Base-by-base conservation (phyloP, 257 asterid genomes). In the Penstemon newberryi region DNA sequence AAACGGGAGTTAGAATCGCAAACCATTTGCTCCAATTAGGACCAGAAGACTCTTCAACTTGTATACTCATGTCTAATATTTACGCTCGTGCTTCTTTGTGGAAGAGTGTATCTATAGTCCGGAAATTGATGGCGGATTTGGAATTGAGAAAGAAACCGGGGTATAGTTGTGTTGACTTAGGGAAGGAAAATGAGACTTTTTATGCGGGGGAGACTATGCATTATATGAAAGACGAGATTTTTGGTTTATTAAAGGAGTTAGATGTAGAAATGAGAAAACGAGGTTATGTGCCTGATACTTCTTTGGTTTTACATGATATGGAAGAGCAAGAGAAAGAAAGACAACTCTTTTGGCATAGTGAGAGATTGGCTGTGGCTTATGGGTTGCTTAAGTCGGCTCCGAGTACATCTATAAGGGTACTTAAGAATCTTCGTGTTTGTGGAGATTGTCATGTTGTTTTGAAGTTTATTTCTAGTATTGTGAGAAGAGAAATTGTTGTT, bases 311-410 rank as follows among this genome's bases (percentile, higher is more conserved):
- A 81, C 94, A 88, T 63, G 96, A 90, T 51, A 83, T 90, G 95
- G 88, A 77, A 7, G 70, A 70, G 46, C 86, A 73, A 36, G 96
- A 88, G 84, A 88, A 88, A 84, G 97, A 86, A 64, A 82, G 84
- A 5, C 97, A 86, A 52, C 88, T 90, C 36, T 90, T 86, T 78
- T 86, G 97, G 96, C 96, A 91, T 67, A 85, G 96, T 54, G 97
- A 88, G 83, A 83, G 92, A 66, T 57, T 83, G 60, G 97, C 96
- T 9, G 79, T 88, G 25, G 96, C 92, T 12, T 90, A 86, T 40
- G 97, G 94, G 36, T 69, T 90, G 78, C 87, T 88, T n/a, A 90
- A 74, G 50, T 80, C 88, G 47, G 76, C 78, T 41, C 86, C 83
- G 1, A 84, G 90, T 13, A 36, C 84, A 5, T 56, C 84, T 0